Evolutionary conservation across 73 alveolate species (phyloP).

Genomic region (Paramecium sexaurelia): DNA sequence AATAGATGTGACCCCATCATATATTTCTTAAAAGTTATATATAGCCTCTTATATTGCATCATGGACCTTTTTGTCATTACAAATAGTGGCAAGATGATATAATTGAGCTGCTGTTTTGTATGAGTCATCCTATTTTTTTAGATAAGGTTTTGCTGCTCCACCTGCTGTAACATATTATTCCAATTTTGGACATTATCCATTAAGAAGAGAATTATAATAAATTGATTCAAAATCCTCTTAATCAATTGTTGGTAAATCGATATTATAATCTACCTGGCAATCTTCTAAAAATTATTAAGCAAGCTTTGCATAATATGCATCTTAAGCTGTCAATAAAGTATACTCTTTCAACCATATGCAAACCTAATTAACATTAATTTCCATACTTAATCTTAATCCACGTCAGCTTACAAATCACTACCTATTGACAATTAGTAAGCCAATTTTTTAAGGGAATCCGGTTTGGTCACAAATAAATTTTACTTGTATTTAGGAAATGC

Average conservation of each 20-base stretch:
- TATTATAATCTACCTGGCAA: background rate
- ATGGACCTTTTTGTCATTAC: background rate
- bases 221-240: constrained; percentile 14
- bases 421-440: background rate
- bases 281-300: background rate
- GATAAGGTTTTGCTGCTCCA: constrained; percentile 29
- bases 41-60: background rate
- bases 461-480: background rate
- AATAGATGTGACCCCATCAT: background rate
- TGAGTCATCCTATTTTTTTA: constrained; percentile 6
- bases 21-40: background rate
- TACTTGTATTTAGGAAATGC: constrained; percentile 22
- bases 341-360: constrained; percentile 12
- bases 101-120: constrained; percentile 19
- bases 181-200: constrained; percentile 7
- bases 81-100: background rate
- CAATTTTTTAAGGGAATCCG: background rate
- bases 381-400: background rate
- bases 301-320: background rate
- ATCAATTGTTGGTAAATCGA: background rate
- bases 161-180: background rate
- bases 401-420: background rate
- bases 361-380: background rate
- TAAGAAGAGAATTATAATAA: background rate
- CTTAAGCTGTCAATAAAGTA: background rate